These are phyloP conservation scores for Penicillium concentricum DNA, from an alignment of 2,329 filamentous ascomycete genomes.

Conservation along the genomic window DNA sequence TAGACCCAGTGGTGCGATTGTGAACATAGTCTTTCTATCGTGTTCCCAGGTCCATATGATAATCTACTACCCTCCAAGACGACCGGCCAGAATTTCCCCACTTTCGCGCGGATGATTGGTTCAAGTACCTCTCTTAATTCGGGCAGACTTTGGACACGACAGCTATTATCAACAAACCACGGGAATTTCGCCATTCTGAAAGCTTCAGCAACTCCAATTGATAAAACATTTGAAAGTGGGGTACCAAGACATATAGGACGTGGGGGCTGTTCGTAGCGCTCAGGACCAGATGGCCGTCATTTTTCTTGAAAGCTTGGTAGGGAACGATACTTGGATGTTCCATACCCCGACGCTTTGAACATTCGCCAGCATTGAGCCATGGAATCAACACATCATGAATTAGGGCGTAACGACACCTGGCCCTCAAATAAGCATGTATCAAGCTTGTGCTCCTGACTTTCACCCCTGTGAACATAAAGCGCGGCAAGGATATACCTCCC, in stretches of 20 bases:
- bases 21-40: conserved; percentile 44
- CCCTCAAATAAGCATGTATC: conserved; percentile 49
- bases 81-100: conserved; percentile 43
- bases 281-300: conserved; percentile 68
- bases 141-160: conserved; percentile 55
- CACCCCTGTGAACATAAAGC: conserved; percentile 38
- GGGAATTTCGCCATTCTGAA: conserved; percentile 59
- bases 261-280: conserved; percentile 72
- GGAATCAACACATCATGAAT: conserved; percentile 36
- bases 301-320: conserved; percentile 60
- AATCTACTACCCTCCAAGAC: conserved; percentile 47
- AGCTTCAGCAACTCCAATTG: conserved; percentile 52
- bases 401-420: conserved; percentile 41
- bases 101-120: conserved; percentile 34
- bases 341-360: conserved; percentile 47
- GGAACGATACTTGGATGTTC: conserved; percentile 50
- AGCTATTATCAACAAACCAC: conserved; percentile 61
- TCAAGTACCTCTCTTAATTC: conserved; percentile 40
- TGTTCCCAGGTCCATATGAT: conserved; percentile 50
- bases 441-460: conserved; percentile 45
- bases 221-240: conserved; percentile 66
- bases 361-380: conserved; percentile 43
- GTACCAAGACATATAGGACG: too few species aligned
- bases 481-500: conserved; percentile 47
- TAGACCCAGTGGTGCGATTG: conserved; percentile 40